Evolutionary conservation across 495 filamentous ascomycete species (phyloP).

Genomic region (Annulohypoxylon moriforme): DNA sequence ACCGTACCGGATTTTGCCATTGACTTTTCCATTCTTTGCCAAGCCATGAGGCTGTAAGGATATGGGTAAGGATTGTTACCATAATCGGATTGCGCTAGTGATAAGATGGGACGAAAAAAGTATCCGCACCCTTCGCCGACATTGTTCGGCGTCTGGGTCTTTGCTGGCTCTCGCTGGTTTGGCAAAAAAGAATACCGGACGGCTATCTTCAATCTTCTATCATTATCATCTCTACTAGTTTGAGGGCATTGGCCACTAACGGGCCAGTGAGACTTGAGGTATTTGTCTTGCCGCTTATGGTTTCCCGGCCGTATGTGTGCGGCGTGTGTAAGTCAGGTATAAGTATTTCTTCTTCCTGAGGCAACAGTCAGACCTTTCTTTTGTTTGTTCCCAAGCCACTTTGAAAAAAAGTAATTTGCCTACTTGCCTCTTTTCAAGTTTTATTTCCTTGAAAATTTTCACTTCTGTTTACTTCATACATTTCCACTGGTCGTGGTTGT

Average conservation of each 20-base stretch:
- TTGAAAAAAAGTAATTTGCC: slow-evolving; percentile 13
- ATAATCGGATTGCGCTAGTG: slow-evolving; percentile 28
- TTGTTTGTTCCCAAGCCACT: slow-evolving; percentile 18
- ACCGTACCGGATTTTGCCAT: slow-evolving; percentile 6
- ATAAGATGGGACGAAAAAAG: slow-evolving; percentile 14
- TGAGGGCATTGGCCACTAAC: not conserved
- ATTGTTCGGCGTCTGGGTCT: slow-evolving; percentile 31
- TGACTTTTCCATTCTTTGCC: slow-evolving; percentile 17
- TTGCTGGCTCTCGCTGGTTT: slow-evolving; percentile 1
- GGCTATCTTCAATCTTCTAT: slow-evolving; percentile 19
- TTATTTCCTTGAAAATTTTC: slow-evolving; percentile 4
- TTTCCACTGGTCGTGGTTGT: slow-evolving; percentile 22
- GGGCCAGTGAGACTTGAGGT: slow-evolving; percentile 15
- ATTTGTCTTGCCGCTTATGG: slow-evolving; percentile 24
- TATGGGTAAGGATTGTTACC: slow-evolving; percentile 40
- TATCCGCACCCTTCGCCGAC: slow-evolving; percentile 18
- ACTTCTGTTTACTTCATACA: slow-evolving; percentile 11
- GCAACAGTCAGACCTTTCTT: slow-evolving; percentile 2
- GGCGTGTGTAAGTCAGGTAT: slow-evolving; percentile 32
- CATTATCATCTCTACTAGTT: not conserved
- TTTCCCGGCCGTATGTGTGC: slow-evolving; percentile 9
- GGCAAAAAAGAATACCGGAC: slow-evolving; percentile 16
- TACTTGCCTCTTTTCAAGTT: slow-evolving; percentile 10
- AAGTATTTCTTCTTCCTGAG: slow-evolving; percentile 40
- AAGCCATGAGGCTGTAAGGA: slow-evolving; percentile 41